A percentile compares a stretch with the other conserved stretches of the same genome.
Conservation (phyloP, 2,329 filamentous ascomycete species). For the Colletotrichum tanaceti region DNA sequence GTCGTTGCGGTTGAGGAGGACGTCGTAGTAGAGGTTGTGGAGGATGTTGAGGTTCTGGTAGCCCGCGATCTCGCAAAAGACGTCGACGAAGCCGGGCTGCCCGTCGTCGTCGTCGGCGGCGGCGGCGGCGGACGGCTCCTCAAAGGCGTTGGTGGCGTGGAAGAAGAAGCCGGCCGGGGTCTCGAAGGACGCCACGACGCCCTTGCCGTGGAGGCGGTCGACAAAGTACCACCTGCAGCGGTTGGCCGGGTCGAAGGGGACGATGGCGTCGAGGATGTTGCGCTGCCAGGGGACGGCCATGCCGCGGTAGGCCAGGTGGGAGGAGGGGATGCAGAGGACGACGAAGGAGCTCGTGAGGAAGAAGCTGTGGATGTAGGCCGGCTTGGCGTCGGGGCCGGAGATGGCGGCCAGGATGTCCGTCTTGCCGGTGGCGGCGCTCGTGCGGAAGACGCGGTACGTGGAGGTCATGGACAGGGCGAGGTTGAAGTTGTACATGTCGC, state of each 20-base stretch:
- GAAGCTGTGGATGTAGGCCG: slow-evolving; percentile 86
- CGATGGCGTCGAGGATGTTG: slow-evolving; percentile 77
- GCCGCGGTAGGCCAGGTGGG: slow-evolving; percentile 69
- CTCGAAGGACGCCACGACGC: slow-evolving; percentile 76
- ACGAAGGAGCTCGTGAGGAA: slow-evolving; percentile 79
- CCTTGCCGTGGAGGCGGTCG: slow-evolving; percentile 70
- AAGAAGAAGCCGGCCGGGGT: slow-evolving; percentile 81
- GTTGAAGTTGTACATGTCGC: slow-evolving; percentile 86
- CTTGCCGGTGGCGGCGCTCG: slow-evolving; percentile 70
- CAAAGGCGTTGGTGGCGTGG: slow-evolving; percentile 82
- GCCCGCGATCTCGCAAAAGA: slow-evolving; percentile 74
- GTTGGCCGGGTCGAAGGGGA: slow-evolving; percentile 67
- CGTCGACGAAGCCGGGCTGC: slow-evolving; percentile 52
- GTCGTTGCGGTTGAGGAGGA: slow-evolving; percentile 66
- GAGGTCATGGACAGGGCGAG: slow-evolving; percentile 68
- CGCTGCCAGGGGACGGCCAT: slow-evolving; percentile 70
- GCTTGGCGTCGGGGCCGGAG: slow-evolving; percentile 52
- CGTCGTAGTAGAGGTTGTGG: slow-evolving; percentile 75
- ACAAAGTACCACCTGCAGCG: slow-evolving; percentile 79
- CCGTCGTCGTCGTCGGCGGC: too few relatives aligned
- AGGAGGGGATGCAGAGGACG: slow-evolving; percentile 77
- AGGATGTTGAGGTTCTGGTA: slow-evolving; percentile 76
- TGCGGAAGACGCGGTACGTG: slow-evolving; percentile 77
- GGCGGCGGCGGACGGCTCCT: slow-evolving; percentile 61
- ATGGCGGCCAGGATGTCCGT: slow-evolving; percentile 80